A percentile compares a stretch with the other conserved stretches of the same genome.
phyloP scores from a whole-genome alignment of 192 early-diverging fungal genomes.

The Rhizophagus clarus region DNA sequence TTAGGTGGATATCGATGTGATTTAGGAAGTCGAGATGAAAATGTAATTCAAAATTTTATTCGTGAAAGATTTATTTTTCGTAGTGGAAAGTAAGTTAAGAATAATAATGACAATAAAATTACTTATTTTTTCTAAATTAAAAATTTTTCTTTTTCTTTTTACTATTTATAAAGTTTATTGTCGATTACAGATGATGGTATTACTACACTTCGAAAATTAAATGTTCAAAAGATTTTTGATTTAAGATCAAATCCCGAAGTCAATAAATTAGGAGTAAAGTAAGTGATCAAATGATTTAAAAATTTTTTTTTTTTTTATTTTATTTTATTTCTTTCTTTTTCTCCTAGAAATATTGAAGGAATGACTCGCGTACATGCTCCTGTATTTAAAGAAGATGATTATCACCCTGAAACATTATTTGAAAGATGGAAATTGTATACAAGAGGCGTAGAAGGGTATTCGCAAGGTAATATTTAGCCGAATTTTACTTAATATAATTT shows the following conservation, averaged over 20 bases:
- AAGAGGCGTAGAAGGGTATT: conserved; percentile 44
- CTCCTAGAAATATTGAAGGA: conserved; percentile 35
- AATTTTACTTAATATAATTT: neutral
- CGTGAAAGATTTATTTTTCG: conserved; percentile 44
- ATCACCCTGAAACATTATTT: conserved; percentile 45
- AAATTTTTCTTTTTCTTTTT: conserved; percentile 37
- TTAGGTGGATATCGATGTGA: conserved; percentile 45
- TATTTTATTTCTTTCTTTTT: neutral
- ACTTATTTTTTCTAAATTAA: too few relatives aligned
- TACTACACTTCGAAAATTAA: conserved; percentile 37
- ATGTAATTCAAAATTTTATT: conserved; percentile 33
- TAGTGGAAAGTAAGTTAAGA: conserved; percentile 40
- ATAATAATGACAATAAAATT: neutral
- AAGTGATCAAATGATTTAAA: conserved; percentile 17
- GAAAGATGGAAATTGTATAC: conserved; percentile 52
- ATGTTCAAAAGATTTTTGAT: conserved; percentile 46
- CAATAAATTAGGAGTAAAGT: conserved; percentile 37
- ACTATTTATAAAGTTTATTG: conserved; percentile 37
- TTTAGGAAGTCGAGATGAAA: conserved; percentile 24
- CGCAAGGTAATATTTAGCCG: conserved; percentile 33
- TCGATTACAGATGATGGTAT: conserved; percentile 39
- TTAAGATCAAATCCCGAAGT: conserved; percentile 48
- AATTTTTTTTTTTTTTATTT: neutral
- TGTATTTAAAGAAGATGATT: conserved; percentile 48
- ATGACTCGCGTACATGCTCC: conserved; percentile 37